Base-by-base conservation (phyloP, 495 filamentous ascomycete genomes). In the Podospora bellae-mahoneyi region DNA sequence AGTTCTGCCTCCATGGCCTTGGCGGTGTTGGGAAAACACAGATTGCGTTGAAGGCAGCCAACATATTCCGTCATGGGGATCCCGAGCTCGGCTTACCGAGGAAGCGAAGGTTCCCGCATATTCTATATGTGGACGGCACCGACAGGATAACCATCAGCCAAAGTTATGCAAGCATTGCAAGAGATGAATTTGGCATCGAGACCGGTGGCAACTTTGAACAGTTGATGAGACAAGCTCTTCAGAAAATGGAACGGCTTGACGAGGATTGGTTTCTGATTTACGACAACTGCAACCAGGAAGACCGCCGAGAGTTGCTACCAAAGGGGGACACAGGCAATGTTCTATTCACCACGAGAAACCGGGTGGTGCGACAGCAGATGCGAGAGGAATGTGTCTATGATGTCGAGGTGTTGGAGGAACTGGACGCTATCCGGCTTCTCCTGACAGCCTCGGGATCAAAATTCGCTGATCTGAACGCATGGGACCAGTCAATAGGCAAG, bases 11-110 rank as follows among this genome's bases (percentile, higher is more conserved):
- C 1, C 58, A 70, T 28, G 74, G 72, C 4, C 61, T 72, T 64
- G 65, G 64, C 16, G 74, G 74, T n/a, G 66, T 71, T 23, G 72
- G 74, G 4, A 76, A 76, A 48, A 76, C 68, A 1, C 59, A 74
- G 60, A 71, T 76, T 23, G 72, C 72, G 2, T 16, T 69, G 4
- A 71, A 69, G 32, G 55, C 64, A 13, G 55, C 32, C 0, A 63
- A 76, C 26, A 53, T 60, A 9, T 30, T 70, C 3, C 27, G 64
- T 20, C 30, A 66, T 10, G 65, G 65, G 68, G 27, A 55, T 9
- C 64, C 68, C n/a, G 3, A 6, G 16, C 48, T 1, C 19, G n/a
- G 39, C 18, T 19, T 32, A 18, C 20, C 28, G 26, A 32, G 1
- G 27, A 53, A 2, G 18, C 0, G 18, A 19, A 73, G 71, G 19